Evolutionary conservation across 805 yeast species (phyloP).

Genomic region (Candida berthetii): DNA sequence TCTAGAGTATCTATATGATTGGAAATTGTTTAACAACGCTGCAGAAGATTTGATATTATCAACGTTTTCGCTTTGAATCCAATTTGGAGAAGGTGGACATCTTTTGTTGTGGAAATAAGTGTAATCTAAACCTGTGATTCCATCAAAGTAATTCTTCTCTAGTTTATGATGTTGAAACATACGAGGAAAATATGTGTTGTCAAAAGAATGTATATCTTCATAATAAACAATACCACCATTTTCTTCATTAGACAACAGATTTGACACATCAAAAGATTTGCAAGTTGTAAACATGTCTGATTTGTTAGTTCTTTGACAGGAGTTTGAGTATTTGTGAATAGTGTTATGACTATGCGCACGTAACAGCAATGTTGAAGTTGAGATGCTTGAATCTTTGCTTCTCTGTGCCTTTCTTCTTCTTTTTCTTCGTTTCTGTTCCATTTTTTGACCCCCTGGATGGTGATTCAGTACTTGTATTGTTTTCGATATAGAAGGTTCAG

Average conservation of each 20-base stretch:
- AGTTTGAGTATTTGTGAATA: no score
- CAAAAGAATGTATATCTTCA: constrained; percentile 5
- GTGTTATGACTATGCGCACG: no score
- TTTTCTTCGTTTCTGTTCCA: no score
- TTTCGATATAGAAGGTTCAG: no score
- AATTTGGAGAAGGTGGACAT: constrained; percentile 13
- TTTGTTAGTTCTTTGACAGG: not conserved
- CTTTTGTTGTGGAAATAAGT: constrained; percentile 7
- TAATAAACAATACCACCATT: constrained; percentile 3
- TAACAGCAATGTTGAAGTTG: no score
- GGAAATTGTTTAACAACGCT: constrained; percentile 1
- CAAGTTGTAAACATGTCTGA: not conserved
- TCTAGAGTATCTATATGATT: constrained; percentile 8
- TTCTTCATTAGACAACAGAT: not conserved
- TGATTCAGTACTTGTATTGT: no score
- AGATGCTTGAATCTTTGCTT: no score
- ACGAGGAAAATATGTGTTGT: constrained; percentile 15
- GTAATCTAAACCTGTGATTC: constrained; percentile 2
- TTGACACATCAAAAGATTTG: not conserved
- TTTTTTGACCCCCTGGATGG: no score
- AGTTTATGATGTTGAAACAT: constrained; percentile 13
- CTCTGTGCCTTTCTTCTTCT: no score
- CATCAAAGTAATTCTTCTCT: constrained; percentile 1
- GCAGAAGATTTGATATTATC: not conserved
- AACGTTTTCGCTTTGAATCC: not conserved